Percentiles rank a stretch among this genome's conserved stretches.
Conservation (phyloP, 2,329 filamentous ascomycete genomes). For the Hirsutella rhossiliensis region DNA sequence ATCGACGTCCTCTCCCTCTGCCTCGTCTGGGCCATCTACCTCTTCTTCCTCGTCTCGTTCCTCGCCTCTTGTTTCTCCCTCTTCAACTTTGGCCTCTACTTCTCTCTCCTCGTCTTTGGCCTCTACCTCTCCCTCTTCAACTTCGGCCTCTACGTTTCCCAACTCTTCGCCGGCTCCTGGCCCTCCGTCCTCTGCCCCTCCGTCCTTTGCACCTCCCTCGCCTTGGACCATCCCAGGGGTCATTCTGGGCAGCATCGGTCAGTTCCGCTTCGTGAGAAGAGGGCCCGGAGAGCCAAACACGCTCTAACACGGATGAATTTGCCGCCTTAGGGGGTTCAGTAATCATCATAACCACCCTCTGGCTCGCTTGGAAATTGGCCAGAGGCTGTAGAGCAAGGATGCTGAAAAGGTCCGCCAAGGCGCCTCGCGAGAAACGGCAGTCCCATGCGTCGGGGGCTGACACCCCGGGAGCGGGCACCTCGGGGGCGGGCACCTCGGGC, state of each 20-base stretch:
- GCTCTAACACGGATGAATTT: no score
- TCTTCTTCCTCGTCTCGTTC: not conserved
- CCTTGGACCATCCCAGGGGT: constrained; percentile 2
- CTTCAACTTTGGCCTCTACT: not conserved
- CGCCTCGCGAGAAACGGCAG: not conserved
- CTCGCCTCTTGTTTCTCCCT: not conserved
- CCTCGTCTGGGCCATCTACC: not conserved
- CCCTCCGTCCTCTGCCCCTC: not conserved
- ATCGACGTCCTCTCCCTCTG: no score
- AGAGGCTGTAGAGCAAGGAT: no score
- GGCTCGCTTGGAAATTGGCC: no score
- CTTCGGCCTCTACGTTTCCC: not conserved
- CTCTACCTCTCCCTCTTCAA: not conserved
- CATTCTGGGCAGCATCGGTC: constrained; percentile 7
- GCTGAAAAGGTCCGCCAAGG: not conserved
- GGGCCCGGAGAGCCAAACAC: not conserved
- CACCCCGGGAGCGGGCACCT: not conserved
- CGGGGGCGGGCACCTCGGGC: not conserved
- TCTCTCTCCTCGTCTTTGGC: not conserved
- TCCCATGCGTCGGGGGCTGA: no score
- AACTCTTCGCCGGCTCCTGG: no score
- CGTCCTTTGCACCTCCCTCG: not conserved
- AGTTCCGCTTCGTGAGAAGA: not conserved
- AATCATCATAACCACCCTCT: not conserved
- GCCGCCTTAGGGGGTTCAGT: constrained; percentile 1